These are phyloP conservation scores for Amoeboaphelidium occidentale DNA, from an alignment of 371 early-diverging fungal genomes.

Conservation along the genomic window DNA sequence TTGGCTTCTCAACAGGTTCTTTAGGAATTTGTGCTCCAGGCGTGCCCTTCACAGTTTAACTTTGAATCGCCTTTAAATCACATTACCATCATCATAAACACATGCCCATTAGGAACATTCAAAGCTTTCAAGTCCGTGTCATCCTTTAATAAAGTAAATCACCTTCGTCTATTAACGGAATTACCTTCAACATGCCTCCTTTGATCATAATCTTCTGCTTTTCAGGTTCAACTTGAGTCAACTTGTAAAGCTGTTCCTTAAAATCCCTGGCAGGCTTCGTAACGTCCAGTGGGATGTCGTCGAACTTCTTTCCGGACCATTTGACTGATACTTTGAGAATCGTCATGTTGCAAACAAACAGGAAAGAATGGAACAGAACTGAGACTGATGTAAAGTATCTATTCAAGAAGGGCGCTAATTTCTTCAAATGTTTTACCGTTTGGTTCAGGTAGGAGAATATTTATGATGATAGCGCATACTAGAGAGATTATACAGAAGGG, in stretches of 20 bases:
- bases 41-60: slow-evolving; percentile 69
- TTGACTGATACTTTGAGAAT: background rate
- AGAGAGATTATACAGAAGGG: slow-evolving; percentile 15
- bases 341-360: too few relatives aligned
- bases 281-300: background rate
- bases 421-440: slow-evolving; percentile 2
- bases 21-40: slow-evolving; percentile 55
- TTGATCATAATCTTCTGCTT: slow-evolving; percentile 81
- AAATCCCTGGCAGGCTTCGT: background rate
- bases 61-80: slow-evolving; percentile 42
- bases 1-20: slow-evolving; percentile 8
- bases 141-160: slow-evolving; percentile 22
- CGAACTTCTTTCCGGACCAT: background rate
- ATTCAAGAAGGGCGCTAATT: too few relatives aligned
- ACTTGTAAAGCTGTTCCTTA: background rate
- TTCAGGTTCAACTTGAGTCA: background rate
- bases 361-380: too few relatives aligned
- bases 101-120: background rate
- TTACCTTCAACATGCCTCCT: slow-evolving; percentile 77
- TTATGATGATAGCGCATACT: background rate
- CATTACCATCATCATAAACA: slow-evolving; percentile 68
- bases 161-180: background rate
- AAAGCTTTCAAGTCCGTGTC: slow-evolving; percentile 27
- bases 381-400: too few relatives aligned
- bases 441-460: background rate